Evolutionary conservation across 2,329 filamentous ascomycete species (phyloP).

Genomic region (Westerdykella sp.): DNA sequence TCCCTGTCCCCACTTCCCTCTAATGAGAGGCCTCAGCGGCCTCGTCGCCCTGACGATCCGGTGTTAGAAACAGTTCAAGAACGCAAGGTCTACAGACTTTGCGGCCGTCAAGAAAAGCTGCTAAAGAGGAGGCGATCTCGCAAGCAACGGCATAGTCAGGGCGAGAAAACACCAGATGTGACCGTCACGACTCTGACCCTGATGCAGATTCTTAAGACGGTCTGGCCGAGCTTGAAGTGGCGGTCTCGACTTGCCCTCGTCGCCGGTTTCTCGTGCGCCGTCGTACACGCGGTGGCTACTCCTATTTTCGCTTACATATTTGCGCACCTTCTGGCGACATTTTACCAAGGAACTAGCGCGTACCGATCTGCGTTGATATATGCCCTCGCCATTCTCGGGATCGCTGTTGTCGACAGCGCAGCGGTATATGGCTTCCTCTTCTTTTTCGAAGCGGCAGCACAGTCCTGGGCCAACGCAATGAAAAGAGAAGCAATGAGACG

Average conservation of each 20-base stretch:
- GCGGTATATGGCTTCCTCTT: constrained; percentile 63
- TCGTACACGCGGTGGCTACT: constrained; percentile 60
- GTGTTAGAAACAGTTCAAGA: too few relatives aligned
- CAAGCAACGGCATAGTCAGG: too few relatives aligned
- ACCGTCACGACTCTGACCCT: constrained; percentile 9
- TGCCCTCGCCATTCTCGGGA: constrained; percentile 61
- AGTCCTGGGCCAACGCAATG: constrained; percentile 70
- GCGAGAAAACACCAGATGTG: background rate
- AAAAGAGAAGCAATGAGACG: constrained; percentile 61
- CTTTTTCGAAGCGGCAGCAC: constrained; percentile 63
- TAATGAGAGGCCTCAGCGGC: too few relatives aligned
- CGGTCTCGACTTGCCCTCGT: constrained; percentile 51
- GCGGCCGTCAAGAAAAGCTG: too few relatives aligned
- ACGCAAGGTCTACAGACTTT: too few relatives aligned
- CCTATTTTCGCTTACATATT: constrained; percentile 73
- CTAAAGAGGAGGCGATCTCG: too few relatives aligned
- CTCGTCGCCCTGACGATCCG: too few relatives aligned
- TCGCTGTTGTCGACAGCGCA: constrained; percentile 61
- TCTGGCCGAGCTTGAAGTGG: constrained; percentile 60
- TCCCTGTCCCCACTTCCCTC: too few relatives aligned
- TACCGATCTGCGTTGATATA: constrained; percentile 54
- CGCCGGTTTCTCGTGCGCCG: constrained; percentile 54
- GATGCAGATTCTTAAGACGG: constrained; percentile 56
- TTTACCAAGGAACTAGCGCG: constrained; percentile 53
- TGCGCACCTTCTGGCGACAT: constrained; percentile 63